Evolutionary conservation across 1,284 basidiomycete genomes (phyloP), one percentile per base, ranked within the genome.

Genomic region (Porogramme epimiltina): DNA sequence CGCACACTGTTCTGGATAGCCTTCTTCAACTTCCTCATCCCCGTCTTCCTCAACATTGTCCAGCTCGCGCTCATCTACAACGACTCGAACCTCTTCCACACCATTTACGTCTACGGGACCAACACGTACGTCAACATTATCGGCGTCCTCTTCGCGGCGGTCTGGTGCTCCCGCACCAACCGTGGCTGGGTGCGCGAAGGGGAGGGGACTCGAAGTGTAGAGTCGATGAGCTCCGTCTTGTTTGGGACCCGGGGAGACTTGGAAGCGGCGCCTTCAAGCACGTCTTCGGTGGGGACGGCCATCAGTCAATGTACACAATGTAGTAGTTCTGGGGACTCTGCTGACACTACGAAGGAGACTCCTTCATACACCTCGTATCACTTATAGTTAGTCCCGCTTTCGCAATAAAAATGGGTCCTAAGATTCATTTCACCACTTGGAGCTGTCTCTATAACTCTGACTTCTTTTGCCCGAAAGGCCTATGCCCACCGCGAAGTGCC

Each of bases 1-100:
- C 33, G 48, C 22, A 56, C 59, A 1, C 54, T 70, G 8, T 66
- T 68, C 53, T 70, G 66, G 63, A 66, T 68, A 33, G 55, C 64
- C 2, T 41, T 55, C 6, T 62, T 61, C 31, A 69, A 67, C 54
- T 68, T 68, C 45, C 60, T 68, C 38, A 56, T 69, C 33, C 67
- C 68, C 2, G 64, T 62, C 9, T 46, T 68, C 24, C 47, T 70
- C 20, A 60, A 60, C 48, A 55, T 66, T 45, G 47, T 49, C 16
- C 62, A 64, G 48, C 56, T 67, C 23, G 41, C 57, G 11, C 49
- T 62, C 22, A 37, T 48, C 41, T 42, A 58, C 22, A 24, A 36
- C 2, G 46, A 47, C 40, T 6, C 25, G 11, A 42, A 55, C 28
- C 47, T 42, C 39, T 4, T 49, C 11, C 38, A 49, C 36, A 47